Evolutionary conservation across 805 yeast genomes (phyloP).

Genomic region (Candida railenensis): DNA sequence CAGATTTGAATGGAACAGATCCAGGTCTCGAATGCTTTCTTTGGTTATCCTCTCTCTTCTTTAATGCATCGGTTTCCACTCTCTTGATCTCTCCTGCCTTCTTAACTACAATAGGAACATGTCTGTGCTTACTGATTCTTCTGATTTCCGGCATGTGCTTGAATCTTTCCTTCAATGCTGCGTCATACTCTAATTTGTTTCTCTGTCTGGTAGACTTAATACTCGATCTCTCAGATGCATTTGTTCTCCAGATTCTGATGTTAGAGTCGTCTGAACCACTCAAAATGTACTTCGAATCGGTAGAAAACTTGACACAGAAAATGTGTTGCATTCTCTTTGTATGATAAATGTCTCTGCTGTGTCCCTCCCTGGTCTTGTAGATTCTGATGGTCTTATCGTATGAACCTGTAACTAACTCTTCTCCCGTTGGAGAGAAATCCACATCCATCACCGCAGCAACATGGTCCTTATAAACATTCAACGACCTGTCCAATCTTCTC

Average conservation of each 20-base stretch:
- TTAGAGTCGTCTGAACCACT: constrained; percentile 97
- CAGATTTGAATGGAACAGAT: constrained; percentile 57
- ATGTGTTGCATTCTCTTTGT: constrained; percentile 98
- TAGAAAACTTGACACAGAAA: constrained; percentile 77
- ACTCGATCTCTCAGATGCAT: constrained; percentile 79
- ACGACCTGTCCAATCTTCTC: constrained; percentile 81
- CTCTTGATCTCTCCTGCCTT: constrained; percentile 86
- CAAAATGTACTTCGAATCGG: constrained; percentile 84
- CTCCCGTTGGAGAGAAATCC: constrained; percentile 96
- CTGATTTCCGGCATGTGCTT: constrained; percentile 95
- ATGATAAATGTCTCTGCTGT: constrained; percentile 92
- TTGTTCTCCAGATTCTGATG: constrained; percentile 88
- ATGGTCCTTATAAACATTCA: constrained; percentile 90
- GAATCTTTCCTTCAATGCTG: constrained; percentile 86
- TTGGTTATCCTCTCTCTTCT: constrained; percentile 79
- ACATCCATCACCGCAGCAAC: constrained; percentile 94
- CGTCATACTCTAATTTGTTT: constrained; percentile 84
- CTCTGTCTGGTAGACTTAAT: constrained; percentile 80
- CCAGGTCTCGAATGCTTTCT: constrained; percentile 74
- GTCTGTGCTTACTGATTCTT: constrained; percentile 89
- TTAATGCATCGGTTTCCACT: constrained; percentile 67
- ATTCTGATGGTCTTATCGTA: constrained; percentile 92
- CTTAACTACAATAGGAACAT: constrained; percentile 82
- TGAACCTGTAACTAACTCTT: constrained; percentile 91
- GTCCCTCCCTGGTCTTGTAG: constrained; percentile 75